These are phyloP conservation scores for Triticum urartu DNA, from an alignment of 176 grass and related monocot genomes.

Conservation along the genomic window DNA sequence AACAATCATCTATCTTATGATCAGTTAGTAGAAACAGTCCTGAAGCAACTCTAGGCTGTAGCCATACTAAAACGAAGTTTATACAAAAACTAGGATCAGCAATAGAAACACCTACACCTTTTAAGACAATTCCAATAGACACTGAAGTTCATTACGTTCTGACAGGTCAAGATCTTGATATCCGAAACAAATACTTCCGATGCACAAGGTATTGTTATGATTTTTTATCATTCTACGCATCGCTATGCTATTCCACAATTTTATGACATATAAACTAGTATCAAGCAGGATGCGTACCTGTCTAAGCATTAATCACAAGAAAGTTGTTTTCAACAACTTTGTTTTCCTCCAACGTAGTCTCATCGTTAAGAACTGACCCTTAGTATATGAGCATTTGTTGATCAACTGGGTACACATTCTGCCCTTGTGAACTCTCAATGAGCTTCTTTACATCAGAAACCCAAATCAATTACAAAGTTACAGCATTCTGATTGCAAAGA, in stretches of 20 bases:
- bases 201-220: not conserved
- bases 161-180: not conserved
- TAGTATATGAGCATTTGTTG: slow-evolving; percentile 88
- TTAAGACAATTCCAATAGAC: slow-evolving; percentile 16
- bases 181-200: not conserved
- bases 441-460: slow-evolving; percentile 66
- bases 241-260: not conserved
- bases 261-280: not conserved
- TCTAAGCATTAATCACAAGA: slow-evolving; percentile 81
- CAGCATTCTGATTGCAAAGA: not conserved
- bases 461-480: slow-evolving; percentile 33
- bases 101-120: slow-evolving; percentile 1
- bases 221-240: not conserved
- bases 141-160: not conserved
- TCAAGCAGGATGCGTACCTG: slow-evolving; percentile 48
- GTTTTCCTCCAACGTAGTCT: slow-evolving; percentile 73
- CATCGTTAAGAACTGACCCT: slow-evolving; percentile 74
- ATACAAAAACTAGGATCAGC: not conserved
- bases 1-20: not conserved
- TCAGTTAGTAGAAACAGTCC: not conserved
- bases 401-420: slow-evolving; percentile 67
- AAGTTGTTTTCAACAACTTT: slow-evolving; percentile 72
- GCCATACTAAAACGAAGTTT: slow-evolving; percentile 7
- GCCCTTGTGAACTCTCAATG: slow-evolving; percentile 64
- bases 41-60: not conserved